Evolutionary conservation across 192 early-diverging fungal genomes (phyloP).

Genomic region (Coemansia sp.): DNA sequence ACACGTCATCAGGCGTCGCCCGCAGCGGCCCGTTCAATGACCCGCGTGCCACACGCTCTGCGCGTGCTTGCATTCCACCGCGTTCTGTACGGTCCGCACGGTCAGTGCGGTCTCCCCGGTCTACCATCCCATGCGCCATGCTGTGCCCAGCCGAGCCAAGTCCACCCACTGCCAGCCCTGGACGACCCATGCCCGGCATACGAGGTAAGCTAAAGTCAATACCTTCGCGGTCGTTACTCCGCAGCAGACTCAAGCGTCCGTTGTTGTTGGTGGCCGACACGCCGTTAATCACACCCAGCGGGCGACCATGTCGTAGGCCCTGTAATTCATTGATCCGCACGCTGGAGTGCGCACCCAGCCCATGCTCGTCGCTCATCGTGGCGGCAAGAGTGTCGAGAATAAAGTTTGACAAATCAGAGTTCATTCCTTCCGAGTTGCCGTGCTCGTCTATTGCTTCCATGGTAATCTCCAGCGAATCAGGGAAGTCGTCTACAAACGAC

Average conservation of each 20-base stretch:
- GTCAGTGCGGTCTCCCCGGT: slow-evolving; percentile 13
- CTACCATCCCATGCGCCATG: slow-evolving; percentile 46
- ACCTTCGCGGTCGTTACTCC: background rate
- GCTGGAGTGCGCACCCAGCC: slow-evolving; percentile 3
- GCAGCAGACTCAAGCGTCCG: slow-evolving; percentile 3
- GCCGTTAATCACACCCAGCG: slow-evolving; percentile 27
- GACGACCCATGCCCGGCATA: slow-evolving; percentile 24
- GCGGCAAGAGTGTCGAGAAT: slow-evolving; percentile 32
- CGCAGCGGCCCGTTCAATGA: slow-evolving; percentile 26
- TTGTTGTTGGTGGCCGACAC: slow-evolving; percentile 7
- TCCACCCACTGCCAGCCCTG: slow-evolving; percentile 21
- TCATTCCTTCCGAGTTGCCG: slow-evolving; percentile 3
- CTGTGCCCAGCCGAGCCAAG: slow-evolving; percentile 18
- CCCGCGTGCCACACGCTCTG: slow-evolving; percentile 42
- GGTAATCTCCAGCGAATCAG: slow-evolving; percentile 37
- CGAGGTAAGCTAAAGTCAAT: slow-evolving; percentile 30
- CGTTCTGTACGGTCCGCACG: slow-evolving; percentile 20
- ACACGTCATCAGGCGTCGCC: slow-evolving; percentile 38
- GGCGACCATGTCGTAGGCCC: slow-evolving; percentile 17
- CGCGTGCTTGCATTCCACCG: slow-evolving; percentile 35
- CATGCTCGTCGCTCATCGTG: slow-evolving; percentile 11
- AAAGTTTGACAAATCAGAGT: slow-evolving; percentile 22
- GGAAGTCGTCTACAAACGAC: slow-evolving; percentile 32
- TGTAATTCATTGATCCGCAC: slow-evolving; percentile 12
- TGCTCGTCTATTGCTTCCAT: slow-evolving; percentile 45